Evolutionary conservation across 208 protist species (phyloP).

Genomic region (Plasmodiophora brassicae): DNA sequence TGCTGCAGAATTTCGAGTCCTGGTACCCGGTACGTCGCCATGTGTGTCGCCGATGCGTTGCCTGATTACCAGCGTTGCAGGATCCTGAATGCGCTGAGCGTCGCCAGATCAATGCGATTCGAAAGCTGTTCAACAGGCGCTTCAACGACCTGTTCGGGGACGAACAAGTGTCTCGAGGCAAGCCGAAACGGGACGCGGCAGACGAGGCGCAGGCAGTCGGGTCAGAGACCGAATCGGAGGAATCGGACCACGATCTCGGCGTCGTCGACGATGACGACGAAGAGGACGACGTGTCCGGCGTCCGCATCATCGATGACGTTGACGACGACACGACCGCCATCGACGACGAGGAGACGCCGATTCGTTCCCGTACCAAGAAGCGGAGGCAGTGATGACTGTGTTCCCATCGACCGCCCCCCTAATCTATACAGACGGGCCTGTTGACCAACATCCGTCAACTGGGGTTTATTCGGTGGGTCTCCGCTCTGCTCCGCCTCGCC

Average conservation of each 20-base stretch:
- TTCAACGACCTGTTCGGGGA: neutral
- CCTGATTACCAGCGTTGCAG: neutral
- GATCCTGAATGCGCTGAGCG: neutral
- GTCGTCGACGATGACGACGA: neutral
- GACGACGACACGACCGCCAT: neutral
- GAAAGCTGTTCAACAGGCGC: neutral
- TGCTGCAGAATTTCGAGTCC: slow-evolving; percentile 31
- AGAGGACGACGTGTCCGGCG: neutral
- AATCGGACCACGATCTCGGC: neutral
- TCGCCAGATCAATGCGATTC: neutral
- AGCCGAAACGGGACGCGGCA: neutral
- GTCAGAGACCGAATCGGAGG: neutral
- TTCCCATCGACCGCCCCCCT: too few relatives aligned
- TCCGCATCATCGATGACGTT: slow-evolving; percentile 13
- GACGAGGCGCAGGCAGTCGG: neutral
- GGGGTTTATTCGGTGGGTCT: too few relatives aligned
- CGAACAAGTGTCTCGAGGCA: neutral
- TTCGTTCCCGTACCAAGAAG: too few relatives aligned
- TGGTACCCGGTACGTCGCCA: neutral
- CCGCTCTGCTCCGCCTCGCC: too few relatives aligned
- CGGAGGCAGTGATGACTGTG: too few relatives aligned
- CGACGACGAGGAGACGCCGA: neutral
- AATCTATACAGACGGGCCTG: too few relatives aligned
- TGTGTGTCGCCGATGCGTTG: neutral
- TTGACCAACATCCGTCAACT: too few relatives aligned